phyloP scores from a whole-genome alignment of 2,329 filamentous ascomycete genomes.

The Huntiella savannae region DNA sequence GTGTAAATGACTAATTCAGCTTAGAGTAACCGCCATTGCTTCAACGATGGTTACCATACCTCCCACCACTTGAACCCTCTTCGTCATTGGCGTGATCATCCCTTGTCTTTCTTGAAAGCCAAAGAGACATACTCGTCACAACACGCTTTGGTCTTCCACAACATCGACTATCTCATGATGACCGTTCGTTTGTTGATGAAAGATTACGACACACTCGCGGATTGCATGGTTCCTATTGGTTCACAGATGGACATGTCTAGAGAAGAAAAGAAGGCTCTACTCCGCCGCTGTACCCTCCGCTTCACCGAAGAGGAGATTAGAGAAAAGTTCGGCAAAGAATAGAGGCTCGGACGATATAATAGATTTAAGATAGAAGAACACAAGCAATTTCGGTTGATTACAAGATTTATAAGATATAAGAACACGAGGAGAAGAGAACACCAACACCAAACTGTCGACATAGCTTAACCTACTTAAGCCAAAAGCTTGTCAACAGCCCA shows the following conservation, averaged over 20 bases:
- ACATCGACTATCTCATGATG: slow-evolving; percentile 66
- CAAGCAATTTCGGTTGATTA: not conserved
- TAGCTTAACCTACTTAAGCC: slow-evolving; percentile 1
- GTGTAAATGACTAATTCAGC: slow-evolving; percentile 9
- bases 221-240: slow-evolving; percentile 55
- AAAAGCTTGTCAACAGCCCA: slow-evolving; percentile 51
- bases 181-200: slow-evolving; percentile 49
- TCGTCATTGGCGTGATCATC: slow-evolving; percentile 68
- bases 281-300: slow-evolving; percentile 42
- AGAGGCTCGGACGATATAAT: not conserved
- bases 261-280: slow-evolving; percentile 41
- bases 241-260: slow-evolving; percentile 47
- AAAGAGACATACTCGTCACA: slow-evolving; percentile 48
- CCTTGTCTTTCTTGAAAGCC: slow-evolving; percentile 49
- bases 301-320: slow-evolving; percentile 48
- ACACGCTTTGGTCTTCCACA: slow-evolving; percentile 56
- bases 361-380: not conserved
- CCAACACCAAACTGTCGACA: not conserved
- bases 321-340: slow-evolving; percentile 27
- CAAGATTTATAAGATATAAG: not conserved
- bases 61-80: slow-evolving; percentile 63
- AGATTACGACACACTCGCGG: slow-evolving; percentile 51
- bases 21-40: slow-evolving; percentile 64
- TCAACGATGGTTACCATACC: slow-evolving; percentile 69
- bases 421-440: not conserved